phyloP scores from a whole-genome alignment of 495 filamentous ascomycete genomes.

The Penicillium dipodomyicola region DNA sequence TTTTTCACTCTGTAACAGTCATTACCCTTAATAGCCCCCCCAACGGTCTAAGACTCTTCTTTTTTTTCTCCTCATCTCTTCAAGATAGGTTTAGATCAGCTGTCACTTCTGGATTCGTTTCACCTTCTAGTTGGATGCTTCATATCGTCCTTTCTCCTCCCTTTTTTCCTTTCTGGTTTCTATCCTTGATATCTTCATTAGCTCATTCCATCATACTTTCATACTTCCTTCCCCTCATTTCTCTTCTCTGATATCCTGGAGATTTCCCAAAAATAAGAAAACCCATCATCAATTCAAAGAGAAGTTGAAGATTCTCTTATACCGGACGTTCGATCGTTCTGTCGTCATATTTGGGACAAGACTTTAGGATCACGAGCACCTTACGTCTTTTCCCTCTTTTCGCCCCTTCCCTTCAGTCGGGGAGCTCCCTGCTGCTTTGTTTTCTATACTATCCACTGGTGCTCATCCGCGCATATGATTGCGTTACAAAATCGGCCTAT shows the following conservation, averaged over 20 bases:
- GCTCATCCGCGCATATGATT: slow-evolving; percentile 50
- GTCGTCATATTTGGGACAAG: slow-evolving; percentile 16
- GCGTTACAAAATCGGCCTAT: slow-evolving; percentile 49
- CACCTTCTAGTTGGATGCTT: slow-evolving; percentile 5
- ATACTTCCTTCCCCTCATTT: no score
- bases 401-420: slow-evolving; percentile 3
- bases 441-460: slow-evolving; percentile 7
- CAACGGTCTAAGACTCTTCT: slow-evolving; percentile 17
- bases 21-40: slow-evolving; percentile 1
- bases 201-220: no score
- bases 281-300: no score
- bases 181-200: no score
- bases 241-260: neutral
- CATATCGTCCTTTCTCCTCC: slow-evolving; percentile 3
- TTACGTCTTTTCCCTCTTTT: neutral
- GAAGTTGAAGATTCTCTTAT: neutral
- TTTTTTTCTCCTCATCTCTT: neutral
- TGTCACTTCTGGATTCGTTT: slow-evolving; percentile 10
- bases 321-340: neutral
- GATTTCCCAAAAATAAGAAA: neutral
- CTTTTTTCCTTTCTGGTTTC: neutral
- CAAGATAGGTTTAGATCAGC: slow-evolving; percentile 1
- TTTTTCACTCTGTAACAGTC: slow-evolving; percentile 10
- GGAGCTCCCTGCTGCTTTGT: neutral
- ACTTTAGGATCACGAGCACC: slow-evolving; percentile 16